Conservation (phyloP, 164 flowering plant genomes). For the Tetrastigma voinierianum region DNA sequence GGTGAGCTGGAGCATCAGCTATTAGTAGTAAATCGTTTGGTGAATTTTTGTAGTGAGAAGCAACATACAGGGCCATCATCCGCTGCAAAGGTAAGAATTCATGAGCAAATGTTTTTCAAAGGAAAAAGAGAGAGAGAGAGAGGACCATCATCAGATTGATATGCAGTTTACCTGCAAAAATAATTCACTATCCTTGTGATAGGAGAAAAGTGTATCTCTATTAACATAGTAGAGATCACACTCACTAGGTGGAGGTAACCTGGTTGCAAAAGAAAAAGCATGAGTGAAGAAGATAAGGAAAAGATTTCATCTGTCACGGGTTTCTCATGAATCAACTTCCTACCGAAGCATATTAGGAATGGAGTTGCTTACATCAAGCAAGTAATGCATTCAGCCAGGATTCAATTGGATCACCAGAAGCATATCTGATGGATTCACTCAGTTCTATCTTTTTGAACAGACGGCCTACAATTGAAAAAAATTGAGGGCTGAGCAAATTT, state of each 20-base stretch:
- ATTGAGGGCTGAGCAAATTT: background rate
- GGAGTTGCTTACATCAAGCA: constrained; percentile 73
- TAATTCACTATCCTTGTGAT: constrained; percentile 87
- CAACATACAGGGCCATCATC: constrained; percentile 97
- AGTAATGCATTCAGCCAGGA: constrained; percentile 91
- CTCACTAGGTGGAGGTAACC: constrained; percentile 78
- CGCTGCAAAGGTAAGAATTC: constrained; percentile 48
- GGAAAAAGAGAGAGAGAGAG: constrained; percentile 1
- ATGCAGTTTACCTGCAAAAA: constrained; percentile 75
- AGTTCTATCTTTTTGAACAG: constrained; percentile 84
- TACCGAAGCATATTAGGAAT: constrained; percentile 75
- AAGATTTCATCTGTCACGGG: background rate
- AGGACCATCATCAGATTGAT: constrained; percentile 2
- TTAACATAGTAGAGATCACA: constrained; percentile 97
- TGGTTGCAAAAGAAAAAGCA: constrained; percentile 17
- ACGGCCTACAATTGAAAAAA: constrained; percentile 49
- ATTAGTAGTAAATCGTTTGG: constrained; percentile 94
- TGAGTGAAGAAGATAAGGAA: constrained; percentile 12
- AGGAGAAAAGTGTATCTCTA: constrained; percentile 95
- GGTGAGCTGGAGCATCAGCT: constrained; percentile 99
- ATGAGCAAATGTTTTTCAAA: background rate
- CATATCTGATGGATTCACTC: constrained; percentile 90
- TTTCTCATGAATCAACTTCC: background rate
- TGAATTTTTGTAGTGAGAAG: constrained; percentile 97
- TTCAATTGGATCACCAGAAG: constrained; percentile 89